Percentiles rank a stretch among this genome's conserved stretches.
phyloP scores from a whole-genome alignment of 768 basidiomycete genomes.

The Rhizopogon roseolus region DNA sequence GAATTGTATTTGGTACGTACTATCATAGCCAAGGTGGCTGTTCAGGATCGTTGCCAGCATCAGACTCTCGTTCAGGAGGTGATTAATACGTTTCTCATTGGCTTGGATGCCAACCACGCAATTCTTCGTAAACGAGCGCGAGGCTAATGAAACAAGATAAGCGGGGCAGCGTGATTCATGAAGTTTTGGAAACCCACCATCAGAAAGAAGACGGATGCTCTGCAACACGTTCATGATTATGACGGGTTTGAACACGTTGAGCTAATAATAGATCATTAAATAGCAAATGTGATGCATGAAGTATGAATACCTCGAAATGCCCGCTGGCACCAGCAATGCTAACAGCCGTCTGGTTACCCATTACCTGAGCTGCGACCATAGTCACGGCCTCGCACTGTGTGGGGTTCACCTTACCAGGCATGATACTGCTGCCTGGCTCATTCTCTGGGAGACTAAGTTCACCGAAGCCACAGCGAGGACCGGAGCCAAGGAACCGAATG shows the following conservation, averaged over 20 bases:
- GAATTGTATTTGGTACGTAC: conserved; percentile 44
- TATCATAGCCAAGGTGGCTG: conserved; percentile 94
- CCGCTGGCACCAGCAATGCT: conserved; percentile 91
- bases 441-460: conserved; percentile 95
- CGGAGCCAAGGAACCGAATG: conserved; percentile 95
- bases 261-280: conserved; percentile 34
- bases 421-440: conserved; percentile 98
- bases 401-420: conserved; percentile 99
- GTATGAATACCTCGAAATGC: conserved; percentile 83
- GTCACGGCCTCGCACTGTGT: conserved; percentile 99
- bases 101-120: conserved; percentile 96
- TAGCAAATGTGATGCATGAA: conserved; percentile 2
- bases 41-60: conserved; percentile 99
- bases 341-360: conserved; percentile 94
- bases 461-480: conserved; percentile 95
- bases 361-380: conserved; percentile 98
- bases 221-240: conserved; percentile 97
- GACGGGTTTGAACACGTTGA: conserved; percentile 99
- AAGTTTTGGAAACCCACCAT: conserved; percentile 50
- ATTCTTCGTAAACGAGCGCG: conserved; percentile 94
- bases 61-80: conserved; percentile 88
- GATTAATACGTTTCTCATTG: conserved; percentile 89
- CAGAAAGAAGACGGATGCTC: conserved; percentile 88
- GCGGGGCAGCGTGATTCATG: neutral
- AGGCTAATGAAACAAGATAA: conserved; percentile 38